Percentiles rank a stretch among this genome's conserved stretches.
phyloP scores from a whole-genome alignment of 2,329 filamentous ascomycete species.

The Curvularia verruculosa region DNA sequence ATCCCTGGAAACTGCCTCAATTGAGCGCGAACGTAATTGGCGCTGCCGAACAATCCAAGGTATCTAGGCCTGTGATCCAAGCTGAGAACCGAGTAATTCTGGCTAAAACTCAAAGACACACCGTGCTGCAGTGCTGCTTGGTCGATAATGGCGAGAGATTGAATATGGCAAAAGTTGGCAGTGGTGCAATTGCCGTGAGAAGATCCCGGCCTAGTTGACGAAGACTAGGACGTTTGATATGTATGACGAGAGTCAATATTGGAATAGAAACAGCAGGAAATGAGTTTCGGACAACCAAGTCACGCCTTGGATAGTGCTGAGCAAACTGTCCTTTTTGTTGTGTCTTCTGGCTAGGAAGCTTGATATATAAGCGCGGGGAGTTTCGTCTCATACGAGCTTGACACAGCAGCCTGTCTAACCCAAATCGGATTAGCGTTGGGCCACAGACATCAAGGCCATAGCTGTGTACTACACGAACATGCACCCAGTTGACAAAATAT shows the following conservation, averaged over 20 bases:
- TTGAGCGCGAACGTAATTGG: constrained; percentile 24
- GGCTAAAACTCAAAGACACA: no score
- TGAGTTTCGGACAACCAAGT: neutral
- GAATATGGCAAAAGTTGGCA: neutral
- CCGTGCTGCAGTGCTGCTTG: neutral
- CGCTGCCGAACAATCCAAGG: neutral
- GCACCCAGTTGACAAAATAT: no score
- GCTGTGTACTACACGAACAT: no score
- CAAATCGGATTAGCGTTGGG: neutral
- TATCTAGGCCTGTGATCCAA: neutral
- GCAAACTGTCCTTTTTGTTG: neutral
- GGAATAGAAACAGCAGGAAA: neutral
- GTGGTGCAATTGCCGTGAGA: neutral
- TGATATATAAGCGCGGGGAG: neutral
- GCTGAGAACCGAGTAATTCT: neutral
- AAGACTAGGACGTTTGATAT: neutral
- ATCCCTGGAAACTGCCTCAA: constrained; percentile 44
- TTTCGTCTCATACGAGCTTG: neutral
- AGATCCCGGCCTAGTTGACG: neutral
- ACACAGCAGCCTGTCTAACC: neutral
- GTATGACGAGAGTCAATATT: neutral
- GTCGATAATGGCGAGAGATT: neutral
- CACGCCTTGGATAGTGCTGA: neutral
- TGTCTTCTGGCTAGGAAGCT: neutral
- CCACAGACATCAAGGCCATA: neutral